Evolutionary conservation across 306 rosid species (phyloP).

Genomic region (Pueraria montana): DNA sequence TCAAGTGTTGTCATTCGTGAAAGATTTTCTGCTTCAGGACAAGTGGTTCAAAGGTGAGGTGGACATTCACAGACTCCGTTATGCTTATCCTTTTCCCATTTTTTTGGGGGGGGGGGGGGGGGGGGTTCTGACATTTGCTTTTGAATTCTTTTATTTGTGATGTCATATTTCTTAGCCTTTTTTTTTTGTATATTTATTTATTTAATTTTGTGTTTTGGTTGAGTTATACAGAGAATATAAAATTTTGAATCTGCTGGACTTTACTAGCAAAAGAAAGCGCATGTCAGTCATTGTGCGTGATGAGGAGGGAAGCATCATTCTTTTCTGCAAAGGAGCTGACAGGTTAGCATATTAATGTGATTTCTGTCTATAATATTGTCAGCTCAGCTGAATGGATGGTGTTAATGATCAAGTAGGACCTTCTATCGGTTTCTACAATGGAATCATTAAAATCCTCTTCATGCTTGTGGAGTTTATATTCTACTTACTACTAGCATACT

Average conservation of each 20-base stretch:
- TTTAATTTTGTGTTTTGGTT: slow-evolving; percentile 32
- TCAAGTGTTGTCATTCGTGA: slow-evolving; percentile 76
- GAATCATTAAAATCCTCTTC: slow-evolving; percentile 23
- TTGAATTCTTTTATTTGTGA: slow-evolving; percentile 29
- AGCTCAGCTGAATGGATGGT: slow-evolving; percentile 24
- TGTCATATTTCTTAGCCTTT: slow-evolving; percentile 44
- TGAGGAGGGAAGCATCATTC: slow-evolving; percentile 78
- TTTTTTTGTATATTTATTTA: slow-evolving; percentile 10
- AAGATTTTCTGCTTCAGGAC: slow-evolving; percentile 61
- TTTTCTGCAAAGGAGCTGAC: slow-evolving; percentile 99
- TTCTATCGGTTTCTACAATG: slow-evolving; percentile 39
- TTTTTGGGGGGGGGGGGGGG: slow-evolving; percentile 35
- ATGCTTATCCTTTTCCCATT: slow-evolving; percentile 28
- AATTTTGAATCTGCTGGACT: slow-evolving; percentile 80
- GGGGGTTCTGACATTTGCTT: slow-evolving; percentile 48
- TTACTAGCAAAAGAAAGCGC: slow-evolving; percentile 97
- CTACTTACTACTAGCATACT: slow-evolving; percentile 27
- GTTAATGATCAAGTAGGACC: slow-evolving; percentile 32
- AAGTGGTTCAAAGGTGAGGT: slow-evolving; percentile 79
- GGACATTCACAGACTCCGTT: slow-evolving; percentile 28
- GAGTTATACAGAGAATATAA: slow-evolving; percentile 85
- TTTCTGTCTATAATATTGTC: slow-evolving; percentile 31
- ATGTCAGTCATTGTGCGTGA: slow-evolving; percentile 92
- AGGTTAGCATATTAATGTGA: slow-evolving; percentile 69
- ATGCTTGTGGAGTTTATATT: slow-evolving; percentile 35